Percentiles rank a stretch among this genome's conserved stretches.
Conservation (phyloP, 2,329 filamentous ascomycete genomes). For the Raffaelea albimanens region DNA sequence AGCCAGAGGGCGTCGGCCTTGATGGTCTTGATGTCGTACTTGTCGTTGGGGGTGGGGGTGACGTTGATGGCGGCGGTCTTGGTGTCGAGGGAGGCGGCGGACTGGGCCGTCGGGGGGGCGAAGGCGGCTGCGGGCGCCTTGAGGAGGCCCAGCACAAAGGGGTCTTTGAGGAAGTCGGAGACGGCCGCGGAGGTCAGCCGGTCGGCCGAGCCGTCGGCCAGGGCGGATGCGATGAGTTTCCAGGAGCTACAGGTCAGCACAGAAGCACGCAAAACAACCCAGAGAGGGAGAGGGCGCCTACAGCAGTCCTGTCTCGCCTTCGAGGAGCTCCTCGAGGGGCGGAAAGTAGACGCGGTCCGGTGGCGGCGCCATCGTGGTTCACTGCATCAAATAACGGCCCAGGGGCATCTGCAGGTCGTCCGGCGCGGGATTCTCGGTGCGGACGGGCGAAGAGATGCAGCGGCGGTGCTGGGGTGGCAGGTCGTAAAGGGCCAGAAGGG, state of each 20-base stretch:
- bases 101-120: conserved; percentile 47
- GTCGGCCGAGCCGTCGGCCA: conserved; percentile 47
- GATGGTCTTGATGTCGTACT: conserved; percentile 66
- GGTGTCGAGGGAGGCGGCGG: conserved; percentile 67
- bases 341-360: conserved; percentile 69
- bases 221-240: conserved; percentile 48
- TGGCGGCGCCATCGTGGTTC: conserved; percentile 55
- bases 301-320: conserved; percentile 71
- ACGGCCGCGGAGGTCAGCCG: conserved; percentile 45
- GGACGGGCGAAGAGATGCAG: too few relatives aligned
- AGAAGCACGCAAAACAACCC: background rate
- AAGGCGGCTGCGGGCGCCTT: conserved; percentile 62
- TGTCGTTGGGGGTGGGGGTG: conserved; percentile 54
- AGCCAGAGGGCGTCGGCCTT: conserved; percentile 84
- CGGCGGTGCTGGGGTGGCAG: too few relatives aligned
- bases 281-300: conserved; percentile 35
- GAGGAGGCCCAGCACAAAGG: conserved; percentile 59
- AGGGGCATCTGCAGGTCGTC: too few relatives aligned
- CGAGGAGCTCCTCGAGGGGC: conserved; percentile 75
- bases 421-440: too few relatives aligned
- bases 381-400: too few relatives aligned
- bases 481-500: too few relatives aligned
- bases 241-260: conserved; percentile 39
- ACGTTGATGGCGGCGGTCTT: conserved; percentile 83
- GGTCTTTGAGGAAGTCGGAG: conserved; percentile 60